phyloP scores from a whole-genome alignment of 805 yeast genomes.

The Phaffomyces thermotolerans region DNA sequence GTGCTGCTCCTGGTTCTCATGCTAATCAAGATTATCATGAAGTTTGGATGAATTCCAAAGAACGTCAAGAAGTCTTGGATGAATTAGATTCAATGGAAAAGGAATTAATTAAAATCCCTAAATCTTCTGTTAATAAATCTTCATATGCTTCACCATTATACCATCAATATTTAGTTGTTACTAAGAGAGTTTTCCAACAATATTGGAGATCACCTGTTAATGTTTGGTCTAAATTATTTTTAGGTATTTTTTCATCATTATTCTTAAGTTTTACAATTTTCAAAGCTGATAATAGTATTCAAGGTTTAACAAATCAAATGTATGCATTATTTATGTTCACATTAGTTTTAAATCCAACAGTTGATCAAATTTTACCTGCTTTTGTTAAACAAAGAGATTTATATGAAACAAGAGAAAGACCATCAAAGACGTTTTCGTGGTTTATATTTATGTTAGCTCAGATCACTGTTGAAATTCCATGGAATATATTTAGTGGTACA shows the following conservation, averaged over 20 bases:
- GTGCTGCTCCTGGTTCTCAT: conserved; percentile 76
- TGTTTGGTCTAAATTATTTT: conserved; percentile 49
- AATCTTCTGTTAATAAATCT: conserved; percentile 26
- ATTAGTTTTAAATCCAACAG: conserved; percentile 45
- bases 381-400: conserved; percentile 55
- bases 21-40: conserved; percentile 66
- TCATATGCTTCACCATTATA: conserved; percentile 39
- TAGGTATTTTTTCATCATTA: conserved; percentile 46
- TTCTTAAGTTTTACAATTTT: conserved; percentile 73
- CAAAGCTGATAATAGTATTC: conserved; percentile 55
- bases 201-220: conserved; percentile 62
- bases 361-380: conserved; percentile 57
- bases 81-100: conserved; percentile 61
- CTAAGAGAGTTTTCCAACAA: conserved; percentile 52
- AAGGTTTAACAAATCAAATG: conserved; percentile 78
- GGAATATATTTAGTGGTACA: conserved; percentile 55
- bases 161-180: conserved; percentile 39
- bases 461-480: conserved; percentile 58
- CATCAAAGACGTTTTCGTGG: conserved; percentile 67
- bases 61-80: conserved; percentile 47
- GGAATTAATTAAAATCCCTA: conserved; percentile 38
- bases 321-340: conserved; percentile 65
- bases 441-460: conserved; percentile 52
- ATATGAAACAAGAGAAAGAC: conserved; percentile 68
- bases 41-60: conserved; percentile 69